phyloP scores from a whole-genome alignment of 1,284 basidiomycete species.

The Cutaneotrichosporon sp. region DNA sequence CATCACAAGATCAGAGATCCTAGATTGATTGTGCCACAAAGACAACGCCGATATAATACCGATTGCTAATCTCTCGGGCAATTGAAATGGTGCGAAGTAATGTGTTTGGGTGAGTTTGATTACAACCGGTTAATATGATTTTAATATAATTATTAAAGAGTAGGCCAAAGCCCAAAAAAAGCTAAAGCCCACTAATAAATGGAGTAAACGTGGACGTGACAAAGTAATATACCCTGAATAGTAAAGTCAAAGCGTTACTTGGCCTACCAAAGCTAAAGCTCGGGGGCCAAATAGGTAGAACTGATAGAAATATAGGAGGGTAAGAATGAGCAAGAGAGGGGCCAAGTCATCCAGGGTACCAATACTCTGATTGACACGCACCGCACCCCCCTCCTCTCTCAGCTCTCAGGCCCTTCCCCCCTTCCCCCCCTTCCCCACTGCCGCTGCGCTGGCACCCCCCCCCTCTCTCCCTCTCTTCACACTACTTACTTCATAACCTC shows the following conservation, averaged over 20 bases:
- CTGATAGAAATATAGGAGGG: neutral
- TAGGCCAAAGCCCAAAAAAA: too few relatives aligned
- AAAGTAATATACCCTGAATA: neutral
- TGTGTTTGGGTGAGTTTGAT: neutral
- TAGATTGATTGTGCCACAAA: neutral
- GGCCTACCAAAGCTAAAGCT: neutral
- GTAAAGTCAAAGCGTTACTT: neutral
- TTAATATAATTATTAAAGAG: too few relatives aligned
- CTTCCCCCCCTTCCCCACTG: constrained; percentile 18
- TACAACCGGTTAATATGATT: too few relatives aligned
- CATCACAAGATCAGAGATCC: neutral
- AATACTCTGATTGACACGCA: neutral
- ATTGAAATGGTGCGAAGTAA: neutral
- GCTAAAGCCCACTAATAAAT: too few relatives aligned
- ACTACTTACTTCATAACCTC: constrained; percentile 11
- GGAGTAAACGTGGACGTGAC: neutral
- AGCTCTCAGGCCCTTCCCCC: neutral
- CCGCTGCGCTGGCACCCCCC: neutral
- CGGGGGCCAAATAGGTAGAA: neutral
- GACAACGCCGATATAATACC: neutral
- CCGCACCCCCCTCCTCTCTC: neutral
- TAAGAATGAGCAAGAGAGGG: too few relatives aligned
- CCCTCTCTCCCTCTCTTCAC: constrained; percentile 18
- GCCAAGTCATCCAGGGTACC: neutral
- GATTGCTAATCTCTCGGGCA: neutral